Evolutionary conservation across 768 basidiomycete species (phyloP), one percentile per base, ranked within the genome.

Genomic region (Lactarius evosmus): DNA sequence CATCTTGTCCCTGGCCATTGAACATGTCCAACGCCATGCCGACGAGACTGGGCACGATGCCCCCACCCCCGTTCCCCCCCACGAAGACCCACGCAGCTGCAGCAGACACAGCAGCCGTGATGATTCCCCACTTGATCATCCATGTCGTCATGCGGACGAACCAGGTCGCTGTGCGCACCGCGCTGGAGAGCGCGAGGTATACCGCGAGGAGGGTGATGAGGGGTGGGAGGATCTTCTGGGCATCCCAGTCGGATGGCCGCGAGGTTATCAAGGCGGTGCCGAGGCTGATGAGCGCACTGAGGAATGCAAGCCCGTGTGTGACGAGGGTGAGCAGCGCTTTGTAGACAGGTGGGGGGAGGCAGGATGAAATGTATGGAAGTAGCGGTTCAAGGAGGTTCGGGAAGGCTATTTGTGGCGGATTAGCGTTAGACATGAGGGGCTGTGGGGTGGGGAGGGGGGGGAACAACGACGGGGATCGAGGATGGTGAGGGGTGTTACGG

Each of bases 151-250:
- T 83, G 64, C 88, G 82, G 66, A 92, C 75, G 69, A 88, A 78
- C 86, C 88, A 92, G 27, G 80, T 81, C 14, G 90, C 86, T 5
- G 91, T 92, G 64, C 89, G 87, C 75, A 91, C 91, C 58, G 91
- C 74, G 72, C 85, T 89, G 46, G 86, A 66, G n/a, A 93, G 78
- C 4, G 89, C 88, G 64, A 91, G 79, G 74, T 93, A 93, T 22
- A 89, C 86, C 5, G 82, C 80, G 57, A 92, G 74, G 33, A 93
- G 73, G 63, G 83, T 87, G 70, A 93, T 83, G 70, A 92, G 75
- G 0, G 91, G 91, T 8, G 91, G 89, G 22, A 93, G 70, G 53
- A 91, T 71, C 32, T 80, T 81, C 72, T 91, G 86, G 7, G 79
- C 77, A 69, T 88, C 82, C 88, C 87, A 90, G 66, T 83, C 78